A percentile compares a stretch with the other conserved stretches of the same genome.
Evolutionary conservation across 78 protist species (phyloP).

Genomic region (Monocercomonoides exilis): DNA sequence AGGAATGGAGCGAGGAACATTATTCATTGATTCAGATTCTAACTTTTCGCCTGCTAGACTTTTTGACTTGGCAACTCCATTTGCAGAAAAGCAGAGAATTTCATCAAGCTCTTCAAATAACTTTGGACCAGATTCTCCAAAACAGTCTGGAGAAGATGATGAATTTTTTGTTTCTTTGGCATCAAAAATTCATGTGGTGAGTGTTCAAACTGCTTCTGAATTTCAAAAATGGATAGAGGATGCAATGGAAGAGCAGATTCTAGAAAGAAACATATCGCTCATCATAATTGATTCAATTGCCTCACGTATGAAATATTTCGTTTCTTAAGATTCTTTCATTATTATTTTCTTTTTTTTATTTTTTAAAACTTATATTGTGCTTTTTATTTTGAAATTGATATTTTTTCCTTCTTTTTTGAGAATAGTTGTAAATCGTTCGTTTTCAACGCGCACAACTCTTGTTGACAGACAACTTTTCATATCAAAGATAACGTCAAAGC

Average conservation of each 20-base stretch:
- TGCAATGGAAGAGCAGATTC: background rate
- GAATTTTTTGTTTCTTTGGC: background rate
- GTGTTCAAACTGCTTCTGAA: background rate
- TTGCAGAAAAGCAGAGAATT: background rate
- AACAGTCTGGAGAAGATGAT: background rate
- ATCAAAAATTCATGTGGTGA: background rate
- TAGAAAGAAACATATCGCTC: background rate
- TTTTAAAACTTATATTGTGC: too few species aligned
- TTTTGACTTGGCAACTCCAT: background rate
- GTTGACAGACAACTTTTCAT: background rate
- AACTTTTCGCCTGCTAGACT: background rate
- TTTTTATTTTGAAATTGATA: too few species aligned
- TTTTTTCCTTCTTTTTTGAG: background rate
- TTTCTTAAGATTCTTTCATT: too few species aligned
- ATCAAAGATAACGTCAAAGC: background rate
- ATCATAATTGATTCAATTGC: background rate
- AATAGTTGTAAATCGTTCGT: background rate
- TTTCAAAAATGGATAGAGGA: background rate
- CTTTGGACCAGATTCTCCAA: background rate
- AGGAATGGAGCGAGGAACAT: background rate
- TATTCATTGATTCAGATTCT: background rate
- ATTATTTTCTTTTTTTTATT: too few species aligned
- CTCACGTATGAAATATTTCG: background rate
- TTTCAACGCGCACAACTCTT: background rate
- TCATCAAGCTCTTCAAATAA: background rate